Evolutionary conservation across 768 basidiomycete genomes (phyloP), one percentile per base, ranked within the genome.

Genomic region (Lentinula lateritia): DNA sequence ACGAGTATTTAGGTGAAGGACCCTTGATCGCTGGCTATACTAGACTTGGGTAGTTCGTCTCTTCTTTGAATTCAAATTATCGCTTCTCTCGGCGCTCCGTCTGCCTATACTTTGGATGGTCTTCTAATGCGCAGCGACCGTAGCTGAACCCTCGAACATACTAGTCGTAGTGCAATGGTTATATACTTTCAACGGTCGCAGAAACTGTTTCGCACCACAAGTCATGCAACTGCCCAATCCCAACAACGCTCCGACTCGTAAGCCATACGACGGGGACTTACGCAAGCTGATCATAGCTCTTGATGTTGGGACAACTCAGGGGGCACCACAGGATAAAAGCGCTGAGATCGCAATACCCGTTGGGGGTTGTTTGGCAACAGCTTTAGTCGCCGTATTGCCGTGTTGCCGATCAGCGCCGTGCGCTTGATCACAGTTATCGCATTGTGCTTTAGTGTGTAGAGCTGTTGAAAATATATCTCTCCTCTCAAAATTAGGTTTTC

Each of bases 251-350:
- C 6, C 46, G 3, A 48, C 20, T 12, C 50, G 73, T 60, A 70
- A 71, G 18, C 72, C 71, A 1, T 78, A 70, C 64, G 64, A 64
- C n/a, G 77, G 76, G 23, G 61, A 10, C 6, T 35, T 39, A 5
- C 28, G 73, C 54, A 75, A 72, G 53, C 23, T 73, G 6, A 67
- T 73, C 2, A 54, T 73, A 12, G 72, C 72, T 23, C 69, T 73
- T 16, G 72, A 72, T 41, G 63, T 72, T 5, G 71, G 71, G 13
- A 71, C 72, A 2, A 74, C 73, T 6, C n/a, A n/a, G n/a, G n/a
- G n/a, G n/a, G n/a, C n/a, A n/a, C n/a, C n/a, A n/a, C n/a, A n/a
- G n/a, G n/a, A n/a, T n/a, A n/a, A n/a, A n/a, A n/a, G n/a, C n/a
- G n/a, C n/a, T n/a, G n/a, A n/a, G n/a, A n/a, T n/a, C n/a, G n/a